Evolutionary conservation across 305 asterid genomes (phyloP), one percentile per base, ranked within the genome.

Genomic region (Fraxinus baroniana): DNA sequence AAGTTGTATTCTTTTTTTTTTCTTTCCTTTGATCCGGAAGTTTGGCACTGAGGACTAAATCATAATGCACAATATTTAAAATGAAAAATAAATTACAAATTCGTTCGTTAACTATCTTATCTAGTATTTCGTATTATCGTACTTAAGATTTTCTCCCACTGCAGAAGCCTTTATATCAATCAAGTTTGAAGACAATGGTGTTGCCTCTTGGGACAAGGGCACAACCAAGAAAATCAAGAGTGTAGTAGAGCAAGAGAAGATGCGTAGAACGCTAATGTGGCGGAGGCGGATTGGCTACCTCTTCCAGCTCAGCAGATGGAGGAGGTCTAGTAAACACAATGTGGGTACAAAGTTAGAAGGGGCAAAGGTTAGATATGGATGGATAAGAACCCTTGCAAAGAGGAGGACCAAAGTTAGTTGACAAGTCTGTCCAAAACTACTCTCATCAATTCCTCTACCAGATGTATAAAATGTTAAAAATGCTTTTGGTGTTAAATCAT

Each of bases 151-250:
- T 39, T 66, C 74, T 66, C 5, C 10, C 15, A 33, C 33, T 89
- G 83, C 89, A 95, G 99, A 94, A 17, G 91, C 99, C 26, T 95
- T 91, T 80, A 95, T 93, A 93, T 92, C 99, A 70, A 94, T 95
- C 72, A 94, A 94, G 85, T 94, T 95, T 85, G 99, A 88, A 85
- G 96, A 89, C 17, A 91, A 92, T 84, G 97, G 97, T 6, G 90
- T 85, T 82, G 91, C 91, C 30, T 91, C 92, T 78, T 95, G 99
- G 99, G 97, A 93, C 86, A 95, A 91, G 82, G 89, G 83, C 64
- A 86, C 84, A 84, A 82, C 33, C 86, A 79, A 41, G 81, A 84
- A 85, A 84, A 79, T 72, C 75, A 90, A 85, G 87, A 85, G 89
- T 32, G 87, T 91, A 57, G 80, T 92, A 36, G 97, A 90, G 87